Evolutionary conservation across 257 asterid genomes (phyloP).

Genomic region (Handroanthus guayacan): DNA sequence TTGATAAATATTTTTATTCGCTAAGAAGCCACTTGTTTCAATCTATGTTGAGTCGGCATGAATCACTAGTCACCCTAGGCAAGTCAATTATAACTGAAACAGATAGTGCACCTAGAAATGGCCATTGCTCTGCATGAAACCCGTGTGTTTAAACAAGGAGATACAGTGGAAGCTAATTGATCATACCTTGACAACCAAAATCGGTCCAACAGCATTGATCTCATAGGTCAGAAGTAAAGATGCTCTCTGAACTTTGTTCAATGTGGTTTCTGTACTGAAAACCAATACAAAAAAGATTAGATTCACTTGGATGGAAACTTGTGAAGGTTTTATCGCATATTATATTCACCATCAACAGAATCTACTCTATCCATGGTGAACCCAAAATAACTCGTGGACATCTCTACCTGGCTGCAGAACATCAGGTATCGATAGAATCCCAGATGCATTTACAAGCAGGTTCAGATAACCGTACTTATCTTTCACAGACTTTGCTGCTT

Average conservation of each 20-base stretch:
- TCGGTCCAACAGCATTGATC: conserved; percentile 90
- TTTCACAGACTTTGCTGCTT: conserved; percentile 64
- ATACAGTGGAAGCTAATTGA: not conserved
- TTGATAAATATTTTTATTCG: not conserved
- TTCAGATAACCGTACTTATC: conserved; percentile 80
- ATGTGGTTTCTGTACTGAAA: conserved; percentile 91
- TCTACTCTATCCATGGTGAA: no score
- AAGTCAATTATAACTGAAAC: not conserved
- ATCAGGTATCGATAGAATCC: conserved; percentile 80
- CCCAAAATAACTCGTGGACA: conserved; percentile 23
- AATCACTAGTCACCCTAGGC: not conserved
- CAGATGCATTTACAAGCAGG: conserved; percentile 89
- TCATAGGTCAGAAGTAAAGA: conserved; percentile 87
- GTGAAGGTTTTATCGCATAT: conserved; percentile 14
- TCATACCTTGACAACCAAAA: conserved; percentile 73
- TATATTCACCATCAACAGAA: conserved; percentile 12
- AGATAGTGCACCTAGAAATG: not conserved
- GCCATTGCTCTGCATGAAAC: not conserved
- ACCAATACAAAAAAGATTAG: conserved; percentile 34
- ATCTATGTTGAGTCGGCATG: not conserved
- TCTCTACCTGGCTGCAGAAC: conserved; percentile 79
- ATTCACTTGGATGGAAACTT: conserved; percentile 35
- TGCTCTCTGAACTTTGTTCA: conserved; percentile 79
- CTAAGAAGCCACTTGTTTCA: not conserved
- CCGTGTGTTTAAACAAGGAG: not conserved